Conservation (phyloP, 352 stramenopile species). For the Pythium angustatum region DNA sequence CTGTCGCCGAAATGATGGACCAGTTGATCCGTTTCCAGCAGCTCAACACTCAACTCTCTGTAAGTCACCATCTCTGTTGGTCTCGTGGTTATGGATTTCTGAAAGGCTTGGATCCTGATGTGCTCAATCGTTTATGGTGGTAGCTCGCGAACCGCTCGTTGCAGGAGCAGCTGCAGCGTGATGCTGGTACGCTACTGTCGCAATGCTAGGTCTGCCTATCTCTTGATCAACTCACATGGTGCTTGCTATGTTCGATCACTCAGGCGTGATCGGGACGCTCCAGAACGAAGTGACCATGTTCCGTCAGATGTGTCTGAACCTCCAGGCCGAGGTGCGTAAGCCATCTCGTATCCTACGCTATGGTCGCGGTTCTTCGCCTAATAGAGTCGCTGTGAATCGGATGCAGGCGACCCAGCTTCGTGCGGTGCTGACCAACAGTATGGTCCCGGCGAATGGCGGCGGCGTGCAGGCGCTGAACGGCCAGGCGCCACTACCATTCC, state of each 20-base stretch:
- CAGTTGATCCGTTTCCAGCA: constrained; percentile 70
- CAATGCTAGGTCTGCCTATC: neutral
- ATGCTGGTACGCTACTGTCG: constrained; percentile 41
- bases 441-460: neutral
- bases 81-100: neutral
- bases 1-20: constrained; percentile 81
- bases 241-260: neutral
- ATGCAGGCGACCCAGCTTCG: constrained; percentile 26
- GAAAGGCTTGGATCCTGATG: neutral
- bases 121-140: neutral
- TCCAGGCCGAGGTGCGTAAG: constrained; percentile 63
- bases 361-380: neutral
- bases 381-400: neutral
- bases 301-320: constrained; percentile 78
- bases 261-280: constrained; percentile 63
- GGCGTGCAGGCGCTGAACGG: neutral
- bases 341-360: neutral
- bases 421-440: neutral
- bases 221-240: neutral
- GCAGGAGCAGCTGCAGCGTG: constrained; percentile 67
- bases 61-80: constrained; percentile 21
- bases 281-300: constrained; percentile 85
- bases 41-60: constrained; percentile 72
- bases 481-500: neutral
- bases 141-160: constrained; percentile 68